Base-by-base conservation (phyloP, 768 basidiomycete species). In the Boletellus ananiceps region DNA sequence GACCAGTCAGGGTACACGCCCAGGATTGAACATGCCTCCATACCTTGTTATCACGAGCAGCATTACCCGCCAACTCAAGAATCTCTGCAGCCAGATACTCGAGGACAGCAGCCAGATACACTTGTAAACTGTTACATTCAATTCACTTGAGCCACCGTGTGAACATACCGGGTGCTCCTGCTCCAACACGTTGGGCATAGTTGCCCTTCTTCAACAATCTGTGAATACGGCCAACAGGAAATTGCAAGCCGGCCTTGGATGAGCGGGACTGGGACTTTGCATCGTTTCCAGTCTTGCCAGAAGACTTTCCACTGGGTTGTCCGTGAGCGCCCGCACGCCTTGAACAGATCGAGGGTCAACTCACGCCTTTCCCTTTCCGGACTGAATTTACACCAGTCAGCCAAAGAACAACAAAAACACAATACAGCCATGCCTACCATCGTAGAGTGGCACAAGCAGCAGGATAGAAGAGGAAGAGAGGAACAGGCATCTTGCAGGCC, bases 31-130 rank as follows among this genome's bases (percentile, higher is more conserved):
- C 5, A 9, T 21, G 38, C 5, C 2, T 2, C 9, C 39, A 16
- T 47, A 69, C 66, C 62, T 87, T 86, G 74, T 88, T 83, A 63
- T 89, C 86, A 52, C 83, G 79, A 42, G 88, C 86, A 32, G 82
- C 80, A 59, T 82, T 83, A 5, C 90, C 90, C 46, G 90, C 88
- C 39, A 92, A 74, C 68, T 93, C 90, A 45, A 92, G 79, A 61
- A 93, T 83, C 69, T 93, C 91, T 25, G 90, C 91, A 6, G 83
- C 79, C 33, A 93, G 78, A 67, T 93, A 93, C 69, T 93, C 91
- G 23, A 93, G 77, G 47, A 92, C 89, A 44, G 87, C 87, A 50
- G 88, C 83, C 50, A 90, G 80, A 69, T 89, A 91, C 43, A 90
- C 90, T 84, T 49, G 16, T 11, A 14, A 1, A 25, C 6, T 6